A percentile compares a stretch with the other conserved stretches of the same genome.
phyloP scores from a whole-genome alignment of 805 yeast genomes.

The Candida easanensis region DNA sequence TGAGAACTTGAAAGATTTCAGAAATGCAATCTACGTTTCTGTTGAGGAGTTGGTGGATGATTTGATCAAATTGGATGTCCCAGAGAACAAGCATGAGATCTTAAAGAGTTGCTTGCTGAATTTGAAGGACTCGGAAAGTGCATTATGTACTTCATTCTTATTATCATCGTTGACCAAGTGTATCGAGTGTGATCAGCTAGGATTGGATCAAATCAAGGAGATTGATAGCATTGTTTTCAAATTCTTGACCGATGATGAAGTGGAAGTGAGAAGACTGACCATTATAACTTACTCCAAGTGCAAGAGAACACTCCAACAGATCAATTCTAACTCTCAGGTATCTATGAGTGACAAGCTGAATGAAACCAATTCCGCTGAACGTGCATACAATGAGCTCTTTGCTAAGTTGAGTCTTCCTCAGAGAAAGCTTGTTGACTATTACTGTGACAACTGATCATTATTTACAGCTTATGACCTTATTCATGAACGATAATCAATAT shows the following conservation, averaged over 20 bases:
- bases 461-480: neutral
- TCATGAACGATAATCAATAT: neutral
- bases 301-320: conserved; percentile 21
- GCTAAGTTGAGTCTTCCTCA: conserved; percentile 41
- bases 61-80: conserved; percentile 12
- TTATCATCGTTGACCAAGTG: conserved; percentile 20
- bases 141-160: conserved; percentile 18
- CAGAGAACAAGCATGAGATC: conserved; percentile 8
- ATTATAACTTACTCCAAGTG: conserved; percentile 26
- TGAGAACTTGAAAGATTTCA: conserved; percentile 23
- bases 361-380: conserved; percentile 21
- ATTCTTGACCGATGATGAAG: conserved; percentile 21
- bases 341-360: conserved; percentile 28
- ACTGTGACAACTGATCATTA: conserved; percentile 25
- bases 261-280: conserved; percentile 28
- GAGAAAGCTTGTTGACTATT: conserved; percentile 45
- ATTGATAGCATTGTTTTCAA: conserved; percentile 21
- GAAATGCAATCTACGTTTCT: conserved; percentile 24
- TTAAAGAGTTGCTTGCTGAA: conserved; percentile 15
- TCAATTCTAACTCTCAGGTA: conserved; percentile 12
- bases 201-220: conserved; percentile 19
- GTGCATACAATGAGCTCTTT: conserved; percentile 32
- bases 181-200: conserved; percentile 17
- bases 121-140: conserved; percentile 10
- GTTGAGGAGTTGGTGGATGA: conserved; percentile 28